These are phyloP conservation scores for Acanthamoeba divionensis DNA, from an alignment of 208 protist genomes.

Conservation along the genomic window DNA sequence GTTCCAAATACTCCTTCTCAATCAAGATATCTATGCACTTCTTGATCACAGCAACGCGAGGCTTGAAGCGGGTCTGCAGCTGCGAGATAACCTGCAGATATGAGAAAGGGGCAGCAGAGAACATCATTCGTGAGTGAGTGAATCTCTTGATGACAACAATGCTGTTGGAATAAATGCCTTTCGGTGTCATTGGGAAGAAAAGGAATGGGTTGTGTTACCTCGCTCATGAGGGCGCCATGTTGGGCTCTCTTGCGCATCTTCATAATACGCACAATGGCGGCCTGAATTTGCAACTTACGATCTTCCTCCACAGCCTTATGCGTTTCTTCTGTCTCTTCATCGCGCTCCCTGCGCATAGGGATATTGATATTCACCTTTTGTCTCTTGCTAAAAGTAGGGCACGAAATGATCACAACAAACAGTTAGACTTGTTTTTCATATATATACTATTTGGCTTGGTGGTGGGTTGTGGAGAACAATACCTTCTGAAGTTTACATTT, in stretches of 20 bases:
- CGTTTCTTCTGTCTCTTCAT: conserved; percentile 67
- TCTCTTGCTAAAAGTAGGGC: conserved; percentile 50
- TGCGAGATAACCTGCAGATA: conserved; percentile 47
- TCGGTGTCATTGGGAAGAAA: no score
- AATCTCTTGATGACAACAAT: background rate
- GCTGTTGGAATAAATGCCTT: no score
- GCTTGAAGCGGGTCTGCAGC: conserved; percentile 70
- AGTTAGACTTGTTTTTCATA: background rate
- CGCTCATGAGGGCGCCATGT: conserved; percentile 68
- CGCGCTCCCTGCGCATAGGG: conserved; percentile 54
- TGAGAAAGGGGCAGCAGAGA: background rate
- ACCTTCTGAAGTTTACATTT: conserved; percentile 67
- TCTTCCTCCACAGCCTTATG: conserved; percentile 75
- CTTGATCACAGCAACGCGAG: conserved; percentile 73
- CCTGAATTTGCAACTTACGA: conserved; percentile 71
- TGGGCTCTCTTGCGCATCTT: conserved; percentile 73
- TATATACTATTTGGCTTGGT: background rate
- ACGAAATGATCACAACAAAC: no score
- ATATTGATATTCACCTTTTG: conserved; percentile 72
- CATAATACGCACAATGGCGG: conserved; percentile 81
- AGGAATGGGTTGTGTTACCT: conserved; percentile 55
- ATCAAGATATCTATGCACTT: conserved; percentile 81
- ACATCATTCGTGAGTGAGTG: background rate
- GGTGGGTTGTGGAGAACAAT: no score
- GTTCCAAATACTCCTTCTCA: conserved; percentile 80